Conservation (phyloP, 768 basidiomycete genomes). For the Leccinum imitatum region DNA sequence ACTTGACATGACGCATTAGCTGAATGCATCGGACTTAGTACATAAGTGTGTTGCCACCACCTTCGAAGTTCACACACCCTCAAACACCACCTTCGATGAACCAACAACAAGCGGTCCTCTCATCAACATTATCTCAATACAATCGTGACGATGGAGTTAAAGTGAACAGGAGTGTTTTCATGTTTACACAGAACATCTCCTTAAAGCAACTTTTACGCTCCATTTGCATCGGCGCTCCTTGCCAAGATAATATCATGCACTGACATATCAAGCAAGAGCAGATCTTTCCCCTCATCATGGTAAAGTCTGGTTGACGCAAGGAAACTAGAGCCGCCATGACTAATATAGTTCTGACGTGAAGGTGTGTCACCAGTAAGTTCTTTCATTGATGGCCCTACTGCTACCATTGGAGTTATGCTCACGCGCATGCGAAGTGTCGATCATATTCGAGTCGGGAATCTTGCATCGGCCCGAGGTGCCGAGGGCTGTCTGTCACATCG, state of each 20-base stretch:
- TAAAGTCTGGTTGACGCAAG: not conserved
- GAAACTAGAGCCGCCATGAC: not conserved
- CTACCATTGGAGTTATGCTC: not conserved
- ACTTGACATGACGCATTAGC: no score
- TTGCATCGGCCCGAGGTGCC: not conserved
- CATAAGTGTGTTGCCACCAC: not conserved
- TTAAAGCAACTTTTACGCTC: not conserved
- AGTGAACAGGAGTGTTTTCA: not conserved
- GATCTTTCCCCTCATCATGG: not conserved
- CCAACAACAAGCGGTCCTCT: not conserved
- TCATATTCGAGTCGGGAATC: not conserved
- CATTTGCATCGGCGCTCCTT: not conserved
- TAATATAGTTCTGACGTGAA: not conserved
- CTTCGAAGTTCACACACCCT: not conserved
- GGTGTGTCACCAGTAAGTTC: not conserved
- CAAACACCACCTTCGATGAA: not conserved
- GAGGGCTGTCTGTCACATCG: not conserved
- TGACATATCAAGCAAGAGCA: not conserved
- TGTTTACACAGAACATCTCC: not conserved
- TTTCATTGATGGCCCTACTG: not conserved
- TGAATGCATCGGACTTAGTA: no score
- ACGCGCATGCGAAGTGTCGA: not conserved
- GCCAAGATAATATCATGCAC: not conserved
- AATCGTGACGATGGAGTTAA: not conserved
- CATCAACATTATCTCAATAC: not conserved